phyloP scores from a whole-genome alignment of 331 rosid genomes.

The Prunus yedoensis region DNA sequence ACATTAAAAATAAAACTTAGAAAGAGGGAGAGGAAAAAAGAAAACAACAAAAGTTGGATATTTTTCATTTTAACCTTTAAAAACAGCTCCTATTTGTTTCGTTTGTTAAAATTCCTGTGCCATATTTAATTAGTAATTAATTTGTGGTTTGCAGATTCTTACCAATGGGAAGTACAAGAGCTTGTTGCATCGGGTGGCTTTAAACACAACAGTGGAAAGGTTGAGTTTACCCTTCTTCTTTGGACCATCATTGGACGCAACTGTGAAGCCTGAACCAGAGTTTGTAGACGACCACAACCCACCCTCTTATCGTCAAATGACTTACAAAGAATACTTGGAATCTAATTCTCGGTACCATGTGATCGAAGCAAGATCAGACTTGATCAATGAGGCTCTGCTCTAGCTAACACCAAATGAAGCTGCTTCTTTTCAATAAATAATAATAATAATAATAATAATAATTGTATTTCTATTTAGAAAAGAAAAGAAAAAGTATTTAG shows the following conservation, averaged over 20 bases:
- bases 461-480: not conserved
- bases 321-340: not conserved
- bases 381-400: not conserved
- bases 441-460: not conserved
- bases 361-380: not conserved
- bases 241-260: not conserved
- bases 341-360: not conserved
- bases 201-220: not conserved
- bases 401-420: not conserved
- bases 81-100: not conserved
- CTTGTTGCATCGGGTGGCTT: slow-evolving; percentile 7
- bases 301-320: not conserved
- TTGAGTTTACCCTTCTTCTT: slow-evolving; percentile 1
- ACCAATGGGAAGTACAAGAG: slow-evolving; percentile 4
- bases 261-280: not conserved
- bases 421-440: too few species aligned
- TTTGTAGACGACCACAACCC: not conserved
- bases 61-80: too few species aligned
- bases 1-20: too few species aligned
- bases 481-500: too few species aligned
- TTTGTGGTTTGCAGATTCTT: not conserved
- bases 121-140: not conserved
- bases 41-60: too few species aligned
- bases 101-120: not conserved
- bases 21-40: too few species aligned